Percentiles rank a stretch among this genome's conserved stretches.
phyloP scores from a whole-genome alignment of 1,284 basidiomycete genomes.

The Ganoderma lingzhi region DNA sequence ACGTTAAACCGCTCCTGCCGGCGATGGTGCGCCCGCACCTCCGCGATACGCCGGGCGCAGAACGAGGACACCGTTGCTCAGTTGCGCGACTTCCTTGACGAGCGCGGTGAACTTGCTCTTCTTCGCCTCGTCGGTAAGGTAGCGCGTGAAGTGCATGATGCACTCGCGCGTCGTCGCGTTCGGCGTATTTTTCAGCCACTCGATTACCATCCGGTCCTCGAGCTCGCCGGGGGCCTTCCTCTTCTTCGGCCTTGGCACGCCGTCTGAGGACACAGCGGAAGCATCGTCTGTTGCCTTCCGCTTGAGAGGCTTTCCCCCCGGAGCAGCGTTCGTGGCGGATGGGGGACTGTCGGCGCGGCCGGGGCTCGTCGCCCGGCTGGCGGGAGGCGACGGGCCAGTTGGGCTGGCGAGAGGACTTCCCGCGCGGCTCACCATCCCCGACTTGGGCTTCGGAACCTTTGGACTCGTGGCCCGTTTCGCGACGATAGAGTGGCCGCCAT shows the following conservation, averaged over 20 bases:
- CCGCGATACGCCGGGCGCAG: conserved; percentile 57
- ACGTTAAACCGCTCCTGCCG: background rate
- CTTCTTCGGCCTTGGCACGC: conserved; percentile 68
- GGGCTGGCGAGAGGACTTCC: conserved; percentile 59
- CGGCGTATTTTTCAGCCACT: conserved; percentile 72
- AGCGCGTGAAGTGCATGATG: conserved; percentile 80
- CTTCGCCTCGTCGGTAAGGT: conserved; percentile 71
- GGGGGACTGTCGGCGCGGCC: conserved; percentile 15
- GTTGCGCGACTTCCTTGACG: conserved; percentile 76
- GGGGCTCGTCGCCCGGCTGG: conserved; percentile 56
- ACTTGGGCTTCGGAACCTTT: conserved; percentile 66
- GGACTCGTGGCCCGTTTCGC: conserved; percentile 86
- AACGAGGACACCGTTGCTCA: conserved; percentile 72
- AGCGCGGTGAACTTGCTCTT: conserved; percentile 78
- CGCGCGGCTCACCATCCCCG: conserved; percentile 55
- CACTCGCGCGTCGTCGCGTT: conserved; percentile 76
- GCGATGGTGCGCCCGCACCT: conserved; percentile 28
- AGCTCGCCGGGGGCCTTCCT: conserved; percentile 68
- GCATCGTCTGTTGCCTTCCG: conserved; percentile 71
- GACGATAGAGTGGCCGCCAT: conserved; percentile 78
- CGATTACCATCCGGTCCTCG: conserved; percentile 69
- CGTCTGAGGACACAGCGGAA: conserved; percentile 33
- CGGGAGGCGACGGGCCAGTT: conserved; percentile 31
- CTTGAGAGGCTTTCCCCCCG: conserved; percentile 47
- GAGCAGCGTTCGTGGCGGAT: conserved; percentile 2